A percentile compares a stretch with the other conserved stretches of the same genome.
Conservation (phyloP, 768 basidiomycete genomes). For the Tricholoma sp. region DNA sequence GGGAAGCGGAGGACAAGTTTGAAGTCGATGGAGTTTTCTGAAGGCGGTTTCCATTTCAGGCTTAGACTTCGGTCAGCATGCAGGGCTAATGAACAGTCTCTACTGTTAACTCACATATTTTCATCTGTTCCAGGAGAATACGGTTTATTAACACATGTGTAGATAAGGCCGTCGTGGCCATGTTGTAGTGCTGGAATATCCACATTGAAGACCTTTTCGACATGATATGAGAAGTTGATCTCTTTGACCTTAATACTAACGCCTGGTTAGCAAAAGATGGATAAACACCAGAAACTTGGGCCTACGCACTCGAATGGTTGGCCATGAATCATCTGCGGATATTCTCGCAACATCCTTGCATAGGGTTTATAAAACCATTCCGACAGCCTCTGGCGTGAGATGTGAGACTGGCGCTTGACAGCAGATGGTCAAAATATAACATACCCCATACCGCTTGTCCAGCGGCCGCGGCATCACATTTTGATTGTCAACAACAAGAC, state of each 20-base stretch:
- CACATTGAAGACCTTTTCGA: constrained; percentile 78
- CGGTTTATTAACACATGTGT: constrained; percentile 81
- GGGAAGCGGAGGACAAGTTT: constrained; percentile 94
- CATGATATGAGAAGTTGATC: constrained; percentile 81
- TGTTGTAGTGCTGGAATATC: constrained; percentile 87
- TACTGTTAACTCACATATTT: constrained; percentile 61
- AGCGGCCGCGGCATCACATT: constrained; percentile 84
- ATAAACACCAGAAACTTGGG: not conserved
- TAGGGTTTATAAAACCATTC: constrained; percentile 84
- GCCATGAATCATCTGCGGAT: constrained; percentile 56
- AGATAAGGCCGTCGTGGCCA: constrained; percentile 94
- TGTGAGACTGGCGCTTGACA: not conserved
- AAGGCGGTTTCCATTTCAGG: constrained; percentile 98
- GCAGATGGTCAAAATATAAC: constrained; percentile 23
- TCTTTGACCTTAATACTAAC: constrained; percentile 81
- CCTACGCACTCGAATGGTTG: constrained; percentile 80
- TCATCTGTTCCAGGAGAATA: constrained; percentile 84
- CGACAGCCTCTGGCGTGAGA: constrained; percentile 57
- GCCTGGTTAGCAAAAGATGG: not conserved
- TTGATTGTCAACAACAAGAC: constrained; percentile 78
- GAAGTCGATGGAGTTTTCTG: constrained; percentile 97
- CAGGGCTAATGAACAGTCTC: not conserved
- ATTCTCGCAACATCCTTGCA: constrained; percentile 57
- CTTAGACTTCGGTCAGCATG: constrained; percentile 34
- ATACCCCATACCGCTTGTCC: constrained; percentile 85